Conservation (phyloP, 306 rosid genomes). For the Psophocarpus tetragonolobus region DNA sequence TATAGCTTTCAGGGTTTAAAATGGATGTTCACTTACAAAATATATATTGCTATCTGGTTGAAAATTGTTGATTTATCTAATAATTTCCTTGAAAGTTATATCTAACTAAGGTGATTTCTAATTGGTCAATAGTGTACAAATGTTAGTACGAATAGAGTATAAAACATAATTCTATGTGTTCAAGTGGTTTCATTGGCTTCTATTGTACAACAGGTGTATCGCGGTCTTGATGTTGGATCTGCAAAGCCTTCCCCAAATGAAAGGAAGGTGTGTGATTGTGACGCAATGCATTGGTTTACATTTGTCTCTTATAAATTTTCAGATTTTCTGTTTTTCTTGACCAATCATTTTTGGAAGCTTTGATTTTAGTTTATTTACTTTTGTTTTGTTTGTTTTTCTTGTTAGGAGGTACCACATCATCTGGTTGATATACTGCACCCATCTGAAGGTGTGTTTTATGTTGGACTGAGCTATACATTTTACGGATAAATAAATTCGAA, state of each 20-base stretch:
- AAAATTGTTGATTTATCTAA: background rate
- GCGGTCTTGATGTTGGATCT: slow-evolving; percentile 91
- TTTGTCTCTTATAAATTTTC: background rate
- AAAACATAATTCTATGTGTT: background rate
- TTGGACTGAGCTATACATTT: slow-evolving; percentile 26
- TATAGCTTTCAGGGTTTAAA: too few species aligned
- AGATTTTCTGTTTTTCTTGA: slow-evolving; percentile 4
- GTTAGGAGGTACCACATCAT: slow-evolving; percentile 87
- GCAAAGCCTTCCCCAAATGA: slow-evolving; percentile 83
- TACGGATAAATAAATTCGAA: background rate
- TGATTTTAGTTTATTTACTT: slow-evolving; percentile 18
- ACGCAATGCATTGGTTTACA: slow-evolving; percentile 6
- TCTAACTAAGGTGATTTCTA: background rate
- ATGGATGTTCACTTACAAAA: too few species aligned
- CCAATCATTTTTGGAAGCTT: background rate
- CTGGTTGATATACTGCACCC: slow-evolving; percentile 78
- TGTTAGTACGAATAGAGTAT: background rate
- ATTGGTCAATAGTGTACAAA: background rate
- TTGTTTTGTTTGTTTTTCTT: slow-evolving; percentile 29
- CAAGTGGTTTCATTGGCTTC: slow-evolving; percentile 2
- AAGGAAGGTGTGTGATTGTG: slow-evolving; percentile 61
- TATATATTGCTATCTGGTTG: background rate
- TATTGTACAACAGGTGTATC: slow-evolving; percentile 61
- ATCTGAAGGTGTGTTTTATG: slow-evolving; percentile 67
- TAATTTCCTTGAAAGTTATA: background rate